Evolutionary conservation across 305 asterid genomes (phyloP).

Genomic region (Andrographis paniculata): DNA sequence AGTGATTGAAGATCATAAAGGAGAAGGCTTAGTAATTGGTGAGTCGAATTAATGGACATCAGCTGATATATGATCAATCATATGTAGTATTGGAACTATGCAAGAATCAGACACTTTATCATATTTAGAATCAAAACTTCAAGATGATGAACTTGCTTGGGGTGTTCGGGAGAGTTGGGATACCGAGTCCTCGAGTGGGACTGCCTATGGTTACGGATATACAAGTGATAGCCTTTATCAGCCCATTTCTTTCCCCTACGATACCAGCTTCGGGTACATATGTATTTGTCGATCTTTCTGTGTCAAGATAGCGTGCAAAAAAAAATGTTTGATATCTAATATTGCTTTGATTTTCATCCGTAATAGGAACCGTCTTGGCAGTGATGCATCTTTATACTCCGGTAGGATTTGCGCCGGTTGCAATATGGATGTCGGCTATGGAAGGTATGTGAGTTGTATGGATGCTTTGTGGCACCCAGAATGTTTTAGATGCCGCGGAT

Average conservation of each 20-base stretch:
- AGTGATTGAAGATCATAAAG: slow-evolving; percentile 77
- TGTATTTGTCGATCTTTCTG: not conserved
- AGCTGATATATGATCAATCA: not conserved
- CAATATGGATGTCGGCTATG: slow-evolving; percentile 73
- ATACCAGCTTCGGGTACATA: slow-evolving; percentile 33
- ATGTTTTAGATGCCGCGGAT: slow-evolving; percentile 81
- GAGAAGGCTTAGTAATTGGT: slow-evolving; percentile 49
- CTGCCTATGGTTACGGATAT: slow-evolving; percentile 29
- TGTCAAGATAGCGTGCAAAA: not conserved
- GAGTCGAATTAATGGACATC: slow-evolving; percentile 24
- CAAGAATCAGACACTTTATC: not conserved
- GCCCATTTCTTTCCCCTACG: slow-evolving; percentile 32
- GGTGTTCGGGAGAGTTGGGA: slow-evolving; percentile 70
- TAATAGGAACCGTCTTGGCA: not conserved
- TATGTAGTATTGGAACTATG: not conserved
- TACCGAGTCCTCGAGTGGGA: slow-evolving; percentile 33
- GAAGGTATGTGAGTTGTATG: slow-evolving; percentile 91
- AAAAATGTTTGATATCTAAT: not conserved
- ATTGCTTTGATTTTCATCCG: not conserved
- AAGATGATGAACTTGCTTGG: slow-evolving; percentile 81
- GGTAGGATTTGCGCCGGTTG: slow-evolving; percentile 94
- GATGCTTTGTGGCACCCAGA: slow-evolving; percentile 61
- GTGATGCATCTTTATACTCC: not conserved
- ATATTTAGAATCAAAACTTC: slow-evolving; percentile 30
- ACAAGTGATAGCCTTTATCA: slow-evolving; percentile 32